A percentile compares a stretch with the other conserved stretches of the same genome.
These are phyloP conservation scores for Talaromyces verruculosus DNA, from an alignment of 2,329 filamentous ascomycete species.

Conservation along the genomic window DNA sequence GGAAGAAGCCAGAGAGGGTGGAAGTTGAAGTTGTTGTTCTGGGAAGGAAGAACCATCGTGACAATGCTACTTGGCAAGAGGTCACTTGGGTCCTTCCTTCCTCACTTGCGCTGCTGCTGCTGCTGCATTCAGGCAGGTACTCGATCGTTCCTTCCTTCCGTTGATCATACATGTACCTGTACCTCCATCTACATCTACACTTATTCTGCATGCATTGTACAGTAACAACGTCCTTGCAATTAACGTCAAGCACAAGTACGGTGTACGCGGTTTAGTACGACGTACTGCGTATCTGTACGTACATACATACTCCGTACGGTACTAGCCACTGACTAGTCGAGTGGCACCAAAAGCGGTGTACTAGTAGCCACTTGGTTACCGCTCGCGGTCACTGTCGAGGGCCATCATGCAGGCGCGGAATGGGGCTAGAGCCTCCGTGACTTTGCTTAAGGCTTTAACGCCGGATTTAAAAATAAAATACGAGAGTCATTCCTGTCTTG, in stretches of 20 bases:
- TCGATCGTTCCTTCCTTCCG: not conserved
- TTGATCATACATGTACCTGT: not conserved
- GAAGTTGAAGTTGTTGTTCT: not conserved
- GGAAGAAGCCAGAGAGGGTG: not conserved
- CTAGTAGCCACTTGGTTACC: constrained; percentile 10
- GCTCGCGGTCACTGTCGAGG: constrained; percentile 11
- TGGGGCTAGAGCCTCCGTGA: not conserved
- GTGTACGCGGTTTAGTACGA: not conserved
- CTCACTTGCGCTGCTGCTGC: not conserved
- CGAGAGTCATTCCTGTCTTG: not conserved
- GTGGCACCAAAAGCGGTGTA: constrained; percentile 19
- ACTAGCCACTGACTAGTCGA: not conserved
- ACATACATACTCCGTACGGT: constrained; percentile 11
- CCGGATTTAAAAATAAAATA: not conserved
- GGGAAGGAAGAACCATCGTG: not conserved
- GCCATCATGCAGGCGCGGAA: constrained; percentile 19
- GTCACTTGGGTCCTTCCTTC: constrained; percentile 11
- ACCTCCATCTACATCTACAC: constrained; percentile 4
- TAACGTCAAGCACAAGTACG: not conserved
- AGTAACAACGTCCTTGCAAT: not conserved
- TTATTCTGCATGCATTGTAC: not conserved
- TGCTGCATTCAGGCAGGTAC: constrained; percentile 17
- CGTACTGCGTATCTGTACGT: not conserved
- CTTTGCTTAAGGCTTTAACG: not conserved
- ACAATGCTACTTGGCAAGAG: constrained; percentile 10